Evolutionary conservation across 2,329 filamentous ascomycete species (phyloP).

Genomic region (Penicillium sp.): DNA sequence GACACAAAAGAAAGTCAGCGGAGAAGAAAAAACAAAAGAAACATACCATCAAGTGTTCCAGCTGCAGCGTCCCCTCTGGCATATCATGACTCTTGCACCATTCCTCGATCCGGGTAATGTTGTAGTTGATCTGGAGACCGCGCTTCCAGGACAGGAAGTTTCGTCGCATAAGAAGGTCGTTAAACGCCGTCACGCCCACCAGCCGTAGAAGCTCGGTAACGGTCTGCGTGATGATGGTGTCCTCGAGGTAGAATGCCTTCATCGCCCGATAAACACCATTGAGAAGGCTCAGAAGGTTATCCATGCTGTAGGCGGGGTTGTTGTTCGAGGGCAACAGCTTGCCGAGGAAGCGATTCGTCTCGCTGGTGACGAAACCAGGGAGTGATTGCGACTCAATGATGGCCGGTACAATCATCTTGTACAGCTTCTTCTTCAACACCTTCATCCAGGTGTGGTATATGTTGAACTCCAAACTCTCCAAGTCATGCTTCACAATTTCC

Average conservation of each 20-base stretch:
- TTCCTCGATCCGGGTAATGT: constrained; percentile 98
- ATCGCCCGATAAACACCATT: constrained; percentile 98
- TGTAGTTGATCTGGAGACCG: constrained; percentile 99
- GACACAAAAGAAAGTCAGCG: background rate
- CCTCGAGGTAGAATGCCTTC: constrained; percentile 97
- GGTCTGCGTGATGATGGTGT: constrained; percentile 92
- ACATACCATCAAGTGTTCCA: constrained; percentile 93
- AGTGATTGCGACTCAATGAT: constrained; percentile 99
- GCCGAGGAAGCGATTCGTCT: constrained; percentile 96
- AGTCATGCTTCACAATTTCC: constrained; percentile 98
- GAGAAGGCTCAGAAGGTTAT: constrained; percentile 89
- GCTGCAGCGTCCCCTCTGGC: constrained; percentile 94
- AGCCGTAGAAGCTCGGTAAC: constrained; percentile 89
- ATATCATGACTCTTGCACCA: constrained; percentile 99
- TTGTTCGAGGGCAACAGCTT: constrained; percentile 91
- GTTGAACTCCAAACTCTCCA: constrained; percentile 98
- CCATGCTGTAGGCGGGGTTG: constrained; percentile 97
- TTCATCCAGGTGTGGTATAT: constrained; percentile 99
- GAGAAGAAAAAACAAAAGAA: constrained; percentile 21
- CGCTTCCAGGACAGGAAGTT: constrained; percentile 99
- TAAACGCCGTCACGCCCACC: constrained; percentile 96
- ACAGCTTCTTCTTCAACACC: constrained; percentile 96
- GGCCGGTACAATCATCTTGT: constrained; percentile 99
- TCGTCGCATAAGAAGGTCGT: constrained; percentile 93
- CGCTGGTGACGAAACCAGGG: constrained; percentile 96